These are phyloP conservation scores for Seiridium unicorne DNA, from an alignment of 2,329 filamentous ascomycete species.

Conservation along the genomic window DNA sequence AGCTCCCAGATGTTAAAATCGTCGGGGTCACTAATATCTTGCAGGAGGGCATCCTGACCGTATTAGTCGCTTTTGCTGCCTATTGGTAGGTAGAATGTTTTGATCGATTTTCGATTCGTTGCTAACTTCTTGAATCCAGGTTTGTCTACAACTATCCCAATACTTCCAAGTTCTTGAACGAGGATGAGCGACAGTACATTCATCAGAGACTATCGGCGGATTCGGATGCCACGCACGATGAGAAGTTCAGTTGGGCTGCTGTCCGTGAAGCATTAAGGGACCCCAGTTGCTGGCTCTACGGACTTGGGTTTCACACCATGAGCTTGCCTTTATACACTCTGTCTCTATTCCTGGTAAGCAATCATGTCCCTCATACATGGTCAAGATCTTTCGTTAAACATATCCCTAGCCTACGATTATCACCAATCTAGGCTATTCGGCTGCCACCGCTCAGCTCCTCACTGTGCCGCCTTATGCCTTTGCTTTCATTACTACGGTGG, in stretches of 20 bases:
- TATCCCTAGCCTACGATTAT: constrained; percentile 51
- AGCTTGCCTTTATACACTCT: constrained; percentile 60
- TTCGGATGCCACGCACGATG: constrained; percentile 66
- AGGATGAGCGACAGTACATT: constrained; percentile 55
- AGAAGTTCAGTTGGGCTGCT: constrained; percentile 66
- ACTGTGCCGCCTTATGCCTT: constrained; percentile 65
- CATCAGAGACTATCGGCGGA: constrained; percentile 64
- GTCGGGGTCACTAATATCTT: background rate
- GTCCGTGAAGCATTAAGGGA: constrained; percentile 64
- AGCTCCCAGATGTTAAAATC: background rate
- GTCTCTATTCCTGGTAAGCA: constrained; percentile 50
- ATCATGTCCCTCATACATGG: background rate
- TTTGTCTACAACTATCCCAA: constrained; percentile 67
- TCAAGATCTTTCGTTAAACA: background rate
- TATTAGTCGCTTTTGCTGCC: constrained; percentile 45
- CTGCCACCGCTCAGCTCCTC: constrained; percentile 54
- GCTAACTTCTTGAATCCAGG: background rate
- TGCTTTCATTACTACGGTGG: constrained; percentile 58
- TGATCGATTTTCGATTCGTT: too few species aligned
- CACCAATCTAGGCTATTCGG: constrained; percentile 49
- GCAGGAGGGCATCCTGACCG: constrained; percentile 54
- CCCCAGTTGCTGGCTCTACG: constrained; percentile 72
- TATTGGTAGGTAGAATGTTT: constrained; percentile 35
- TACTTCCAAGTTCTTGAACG: constrained; percentile 55
- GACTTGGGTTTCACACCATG: constrained; percentile 70